Evolutionary conservation across 2,329 filamentous ascomycete species (phyloP), one percentile per base, ranked within the genome.

Genomic region (Arthrobotrys sinensis): DNA sequence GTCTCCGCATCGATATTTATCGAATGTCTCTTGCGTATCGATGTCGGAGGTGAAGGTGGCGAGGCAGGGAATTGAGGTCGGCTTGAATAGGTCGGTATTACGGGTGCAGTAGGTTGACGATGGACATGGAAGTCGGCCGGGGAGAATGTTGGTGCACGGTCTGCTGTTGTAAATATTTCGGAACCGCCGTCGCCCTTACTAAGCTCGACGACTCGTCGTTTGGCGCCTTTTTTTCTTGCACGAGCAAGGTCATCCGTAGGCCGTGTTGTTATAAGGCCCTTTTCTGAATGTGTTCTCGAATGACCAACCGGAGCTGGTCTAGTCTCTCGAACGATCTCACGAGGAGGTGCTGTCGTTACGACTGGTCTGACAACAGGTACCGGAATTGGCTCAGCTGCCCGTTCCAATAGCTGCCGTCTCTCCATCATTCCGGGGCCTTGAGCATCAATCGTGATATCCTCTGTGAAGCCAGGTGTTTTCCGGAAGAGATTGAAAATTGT

Each of bases 401-500:
- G 90, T 63, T 97, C 94, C 4, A 94, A 89, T 50, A 99, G 87
- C 80, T 92, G 91, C 82, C 93, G 93, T 83, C 90, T 91, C 86
- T 99, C 96, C 14, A 90, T 89, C 82, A 93, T 96, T n/a, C 89
- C 91, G 0, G 96, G 95, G 0, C 91, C 91, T 38, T 90, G 89
- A 1, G 92, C 91, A 83, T 99, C 96, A 81, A 99, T 95, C 53
- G 93, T 87, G 76, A 98, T 90, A 83, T 99, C 96, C 80, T 97
- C 93, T 0, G 91, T 92, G 82, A 96, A 97, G 4, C 96, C 96
- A 10, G 95, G 93, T 0, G 93, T 94, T 76, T 90, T 91, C 80
- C 96, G 90, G 87, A 99, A 99, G 1, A 98, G 87, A 82, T 98
- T 99, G 89, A 99, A 97, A 80, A 98, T 96, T 19, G 91, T 92